phyloP scores from a whole-genome alignment of 108 stramenopile species.

The Epipyxis sp. region DNA sequence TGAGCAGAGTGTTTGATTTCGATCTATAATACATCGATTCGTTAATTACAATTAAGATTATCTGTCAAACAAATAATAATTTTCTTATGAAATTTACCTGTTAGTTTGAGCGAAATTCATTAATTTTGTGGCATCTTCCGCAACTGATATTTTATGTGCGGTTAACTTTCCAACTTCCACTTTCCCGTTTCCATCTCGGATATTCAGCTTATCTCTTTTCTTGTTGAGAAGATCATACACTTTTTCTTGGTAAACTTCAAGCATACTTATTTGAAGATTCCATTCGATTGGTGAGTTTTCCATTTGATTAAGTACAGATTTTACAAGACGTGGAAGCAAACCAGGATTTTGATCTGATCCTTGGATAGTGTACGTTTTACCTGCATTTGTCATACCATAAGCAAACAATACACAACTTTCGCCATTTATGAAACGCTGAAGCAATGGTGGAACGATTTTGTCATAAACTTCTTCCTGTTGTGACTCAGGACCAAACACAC shows the following conservation, averaged over 20 bases:
- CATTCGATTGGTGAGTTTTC: background rate
- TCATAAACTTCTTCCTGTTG: constrained; percentile 1
- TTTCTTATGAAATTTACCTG: no score
- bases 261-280: background rate
- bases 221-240: constrained; percentile 11
- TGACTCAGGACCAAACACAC: constrained; percentile 11
- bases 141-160: background rate
- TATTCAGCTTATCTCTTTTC: constrained; percentile 1
- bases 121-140: background rate
- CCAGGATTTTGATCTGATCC: constrained; percentile 58
- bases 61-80: no score
- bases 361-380: constrained; percentile 94
- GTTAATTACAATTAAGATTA: background rate
- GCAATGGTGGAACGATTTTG: background rate
- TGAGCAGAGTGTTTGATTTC: constrained; percentile 7
- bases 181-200: constrained; percentile 52
- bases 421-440: constrained; percentile 24
- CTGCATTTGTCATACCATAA: constrained; percentile 96
- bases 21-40: background rate
- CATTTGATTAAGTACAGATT: background rate
- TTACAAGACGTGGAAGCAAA: constrained; percentile 42
- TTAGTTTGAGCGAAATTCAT: no score
- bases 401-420: constrained; percentile 74
- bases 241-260: constrained; percentile 30
- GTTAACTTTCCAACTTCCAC: constrained; percentile 54